Conservation (phyloP, 2,329 filamentous ascomycete species). For the Diaporthe sp. region DNA sequence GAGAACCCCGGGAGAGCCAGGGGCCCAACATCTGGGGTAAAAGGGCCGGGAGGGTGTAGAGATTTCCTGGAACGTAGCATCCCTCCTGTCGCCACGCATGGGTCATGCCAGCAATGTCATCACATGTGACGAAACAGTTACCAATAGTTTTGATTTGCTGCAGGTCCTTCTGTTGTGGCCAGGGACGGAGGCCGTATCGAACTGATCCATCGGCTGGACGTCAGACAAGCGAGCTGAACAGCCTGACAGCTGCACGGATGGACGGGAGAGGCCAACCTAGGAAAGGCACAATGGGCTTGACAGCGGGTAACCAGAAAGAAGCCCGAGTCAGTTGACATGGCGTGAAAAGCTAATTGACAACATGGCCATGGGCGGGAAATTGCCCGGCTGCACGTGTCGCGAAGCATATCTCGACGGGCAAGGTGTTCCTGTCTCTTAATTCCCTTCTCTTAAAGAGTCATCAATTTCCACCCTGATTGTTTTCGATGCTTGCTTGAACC, state of each 20-base stretch:
- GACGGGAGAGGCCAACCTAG: not conserved
- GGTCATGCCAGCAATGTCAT: not conserved
- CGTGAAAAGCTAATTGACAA: constrained; percentile 13
- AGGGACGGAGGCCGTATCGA: not conserved
- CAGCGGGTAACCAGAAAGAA: not conserved
- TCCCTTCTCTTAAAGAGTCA: no score
- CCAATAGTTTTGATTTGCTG: constrained; percentile 1
- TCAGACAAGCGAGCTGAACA: not conserved
- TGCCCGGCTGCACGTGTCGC: not conserved
- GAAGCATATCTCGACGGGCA: not conserved
- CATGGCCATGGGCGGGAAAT: constrained; percentile 1
- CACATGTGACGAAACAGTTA: constrained; percentile 16
- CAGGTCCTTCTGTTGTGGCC: not conserved
- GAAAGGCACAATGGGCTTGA: not conserved
- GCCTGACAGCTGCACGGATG: not conserved
- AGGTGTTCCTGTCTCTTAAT: not conserved
- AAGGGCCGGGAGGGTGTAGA: constrained; percentile 11
- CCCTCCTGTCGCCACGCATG: not conserved
- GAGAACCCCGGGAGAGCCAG: not conserved
- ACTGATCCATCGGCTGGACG: not conserved
- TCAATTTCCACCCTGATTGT: no score
- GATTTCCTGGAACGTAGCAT: not conserved
- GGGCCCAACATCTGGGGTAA: constrained; percentile 12
- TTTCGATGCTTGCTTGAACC: not conserved
- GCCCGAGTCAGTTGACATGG: constrained; percentile 12